Evolutionary conservation across 2,329 filamentous ascomycete genomes (phyloP), one percentile per base, ranked within the genome.

Genomic region (Neopestalotiopsis clavispora): DNA sequence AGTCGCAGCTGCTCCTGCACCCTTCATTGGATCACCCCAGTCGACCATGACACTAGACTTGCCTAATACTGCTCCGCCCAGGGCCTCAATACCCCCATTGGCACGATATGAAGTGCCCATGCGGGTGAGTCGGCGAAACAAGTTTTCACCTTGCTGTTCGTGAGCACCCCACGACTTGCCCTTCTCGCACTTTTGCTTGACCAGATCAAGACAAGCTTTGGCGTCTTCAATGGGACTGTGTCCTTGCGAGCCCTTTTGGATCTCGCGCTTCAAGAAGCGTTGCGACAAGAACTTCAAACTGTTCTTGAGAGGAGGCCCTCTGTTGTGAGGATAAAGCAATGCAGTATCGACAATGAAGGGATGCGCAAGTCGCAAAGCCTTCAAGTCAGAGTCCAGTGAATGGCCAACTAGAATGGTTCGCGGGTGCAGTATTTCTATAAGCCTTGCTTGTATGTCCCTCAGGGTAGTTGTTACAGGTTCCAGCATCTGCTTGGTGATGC

Each of bases 141-240:
- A 90, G 73, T 94, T 95, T 81, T 99, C 96, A 56, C 90, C 91
- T 60, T 90, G 91, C 1, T 90, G 87, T 58, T 97, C 94, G 64
- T 89, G 89, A 0, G 91, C 92, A 45, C 94, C 96, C 93, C 95
- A 99, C 30, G 85, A 81, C 72, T 92, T 93, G 56, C 96, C 96
- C 80, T 93, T 96, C 79, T 98, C 95, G 79, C 95, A 98, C 80
- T 99, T 99, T 77, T 95, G 91, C 80, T 96, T 97, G 62, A 98
- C 90, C 1, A 99, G 90, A 75, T 98, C 95, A 14, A 99, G 90
- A 72, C 94, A 97, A 2, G 96, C 94, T 72, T 88, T 91, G 14
- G 96, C 94, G 79, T 99, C 96, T 80, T 99, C 96, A 71, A 97
- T 87, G 69, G 93, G 96, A 84, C 98, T 92, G 78, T 99, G 96